Percentiles rank a stretch among this genome's conserved stretches.
These are phyloP conservation scores for Glomus cerebriforme DNA, from an alignment of 192 early-diverging fungal genomes.

Conservation along the genomic window DNA sequence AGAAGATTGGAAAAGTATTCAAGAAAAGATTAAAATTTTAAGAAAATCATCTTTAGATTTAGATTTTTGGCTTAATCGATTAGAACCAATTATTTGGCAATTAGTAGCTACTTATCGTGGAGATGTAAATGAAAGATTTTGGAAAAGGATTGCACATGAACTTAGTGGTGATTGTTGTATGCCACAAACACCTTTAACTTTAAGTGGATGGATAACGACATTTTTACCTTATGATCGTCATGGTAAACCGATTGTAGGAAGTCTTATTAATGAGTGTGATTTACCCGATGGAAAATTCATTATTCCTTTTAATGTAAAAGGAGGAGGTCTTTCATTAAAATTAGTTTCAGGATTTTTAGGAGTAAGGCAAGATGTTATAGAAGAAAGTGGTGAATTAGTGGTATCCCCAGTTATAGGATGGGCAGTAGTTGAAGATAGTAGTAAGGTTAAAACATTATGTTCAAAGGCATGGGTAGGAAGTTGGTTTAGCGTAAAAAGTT, in stretches of 20 bases:
- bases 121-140: conserved; percentile 11
- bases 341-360: conserved; percentile 7
- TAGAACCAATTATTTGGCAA: conserved; percentile 17
- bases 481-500: background rate
- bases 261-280: background rate
- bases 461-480: background rate
- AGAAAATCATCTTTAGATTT: conserved; percentile 8
- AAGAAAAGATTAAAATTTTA: conserved; percentile 1
- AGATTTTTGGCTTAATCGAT: conserved; percentile 18
- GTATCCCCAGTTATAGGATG: conserved; percentile 5
- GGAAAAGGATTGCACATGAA: background rate
- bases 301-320: background rate
- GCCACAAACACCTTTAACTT: background rate
- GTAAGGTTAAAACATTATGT: background rate
- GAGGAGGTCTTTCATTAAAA: background rate
- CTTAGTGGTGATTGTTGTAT: background rate
- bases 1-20: conserved; percentile 1
- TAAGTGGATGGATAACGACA: conserved; percentile 4
- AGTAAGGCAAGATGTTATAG: background rate
- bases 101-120: conserved; percentile 12
- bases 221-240: conserved; percentile 10
- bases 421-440: background rate
- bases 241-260: background rate
- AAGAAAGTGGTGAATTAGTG: background rate
- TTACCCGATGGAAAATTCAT: background rate